These are phyloP conservation scores for Arthrinium phaeospermum DNA, from an alignment of 2,329 filamentous ascomycete genomes.

Conservation along the genomic window DNA sequence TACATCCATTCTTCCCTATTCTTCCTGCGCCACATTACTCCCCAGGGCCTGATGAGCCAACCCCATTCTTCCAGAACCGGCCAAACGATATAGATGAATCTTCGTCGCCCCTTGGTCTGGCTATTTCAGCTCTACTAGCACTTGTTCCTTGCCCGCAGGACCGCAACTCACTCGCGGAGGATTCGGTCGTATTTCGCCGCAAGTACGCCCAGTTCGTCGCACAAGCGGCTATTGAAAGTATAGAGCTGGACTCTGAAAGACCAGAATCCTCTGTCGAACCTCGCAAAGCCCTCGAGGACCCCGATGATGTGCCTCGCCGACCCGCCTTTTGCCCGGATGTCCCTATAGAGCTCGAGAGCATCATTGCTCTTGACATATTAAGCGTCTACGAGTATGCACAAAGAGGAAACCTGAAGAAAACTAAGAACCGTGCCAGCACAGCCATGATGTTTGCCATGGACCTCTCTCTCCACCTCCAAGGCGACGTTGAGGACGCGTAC, in stretches of 20 bases:
- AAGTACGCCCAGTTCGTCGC: constrained; percentile 56
- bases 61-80: constrained; percentile 43
- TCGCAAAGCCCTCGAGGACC: constrained; percentile 48
- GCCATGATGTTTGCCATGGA: constrained; percentile 54
- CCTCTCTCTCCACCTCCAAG: constrained; percentile 47
- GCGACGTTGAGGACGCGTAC: constrained; percentile 45
- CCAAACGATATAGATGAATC: constrained; percentile 45
- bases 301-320: constrained; percentile 38
- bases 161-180: constrained; percentile 40
- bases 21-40: constrained; percentile 48
- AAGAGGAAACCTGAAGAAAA: constrained; percentile 58
- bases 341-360: constrained; percentile 52
- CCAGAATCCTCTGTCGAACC: constrained; percentile 52
- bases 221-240: constrained; percentile 52
- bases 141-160: constrained; percentile 53
- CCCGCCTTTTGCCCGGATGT: constrained; percentile 50
- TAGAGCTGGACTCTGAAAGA: constrained; percentile 55
- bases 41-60: constrained; percentile 40
- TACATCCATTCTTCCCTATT: constrained; percentile 57
- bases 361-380: constrained; percentile 53
- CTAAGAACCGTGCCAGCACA: constrained; percentile 53
- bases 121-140: constrained; percentile 54
- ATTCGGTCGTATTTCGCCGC: constrained; percentile 50
- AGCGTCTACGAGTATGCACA: constrained; percentile 60
- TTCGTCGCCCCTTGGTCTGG: constrained; percentile 50